phyloP scores from a whole-genome alignment of 1,284 basidiomycete species.

The Phaffia rhodozyma region DNA sequence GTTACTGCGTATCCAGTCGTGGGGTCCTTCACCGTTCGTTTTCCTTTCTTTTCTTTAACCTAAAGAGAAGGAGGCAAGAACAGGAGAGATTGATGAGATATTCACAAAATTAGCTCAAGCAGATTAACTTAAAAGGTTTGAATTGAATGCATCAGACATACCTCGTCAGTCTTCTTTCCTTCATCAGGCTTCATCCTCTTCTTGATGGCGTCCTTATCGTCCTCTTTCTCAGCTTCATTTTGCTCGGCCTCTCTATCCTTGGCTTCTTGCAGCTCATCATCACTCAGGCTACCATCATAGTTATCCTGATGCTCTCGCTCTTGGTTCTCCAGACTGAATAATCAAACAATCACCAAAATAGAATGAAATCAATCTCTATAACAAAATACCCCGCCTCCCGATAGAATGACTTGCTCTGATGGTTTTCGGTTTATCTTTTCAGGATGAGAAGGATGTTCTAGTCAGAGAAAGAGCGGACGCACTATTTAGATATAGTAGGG shows the following conservation, averaged over 20 bases:
- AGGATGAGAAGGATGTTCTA: neutral
- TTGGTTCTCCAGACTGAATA: neutral
- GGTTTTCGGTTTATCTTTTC: neutral
- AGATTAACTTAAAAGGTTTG: neutral
- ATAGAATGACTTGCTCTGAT: neutral
- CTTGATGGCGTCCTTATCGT: slow-evolving; percentile 43
- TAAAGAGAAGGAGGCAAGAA: neutral
- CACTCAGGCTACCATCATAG: slow-evolving; percentile 3
- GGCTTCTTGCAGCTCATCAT: slow-evolving; percentile 26
- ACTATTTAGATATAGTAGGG: slow-evolving; percentile 1
- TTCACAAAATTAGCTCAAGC: too few relatives aligned
- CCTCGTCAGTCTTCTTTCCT: slow-evolving; percentile 30
- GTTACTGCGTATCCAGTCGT: slow-evolving; percentile 46
- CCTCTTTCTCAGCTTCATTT: slow-evolving; percentile 21
- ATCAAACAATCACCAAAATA: neutral
- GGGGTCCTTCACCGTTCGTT: slow-evolving; percentile 46
- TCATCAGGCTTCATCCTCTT: slow-evolving; percentile 41
- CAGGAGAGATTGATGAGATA: too few relatives aligned
- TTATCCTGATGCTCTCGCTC: slow-evolving; percentile 12
- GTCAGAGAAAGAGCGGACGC: neutral
- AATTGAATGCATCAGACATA: slow-evolving; percentile 8
- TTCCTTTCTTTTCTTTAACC: slow-evolving; percentile 29
- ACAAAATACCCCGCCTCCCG: neutral
- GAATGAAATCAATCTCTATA: neutral
- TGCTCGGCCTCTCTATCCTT: slow-evolving; percentile 27